Conservation (phyloP, 2,329 filamentous ascomycete species). For the Colletotrichum neosansevieriae region DNA sequence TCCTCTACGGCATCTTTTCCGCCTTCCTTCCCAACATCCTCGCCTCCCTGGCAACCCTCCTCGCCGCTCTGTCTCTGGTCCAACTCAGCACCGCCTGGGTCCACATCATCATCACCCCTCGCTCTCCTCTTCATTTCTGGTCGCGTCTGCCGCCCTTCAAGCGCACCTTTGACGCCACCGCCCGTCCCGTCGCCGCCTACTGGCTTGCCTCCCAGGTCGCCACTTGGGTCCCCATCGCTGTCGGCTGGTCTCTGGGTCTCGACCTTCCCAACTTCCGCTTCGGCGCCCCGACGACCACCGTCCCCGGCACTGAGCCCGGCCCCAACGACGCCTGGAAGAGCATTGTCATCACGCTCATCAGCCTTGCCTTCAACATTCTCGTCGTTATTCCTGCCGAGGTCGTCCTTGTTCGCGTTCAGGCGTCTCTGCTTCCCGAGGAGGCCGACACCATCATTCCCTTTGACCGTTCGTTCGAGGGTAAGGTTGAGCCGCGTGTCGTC, state of each 20-base stretch:
- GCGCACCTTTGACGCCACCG: slow-evolving; percentile 75
- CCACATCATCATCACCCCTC: slow-evolving; percentile 83
- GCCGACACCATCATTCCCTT: slow-evolving; percentile 90
- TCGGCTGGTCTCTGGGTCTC: slow-evolving; percentile 55
- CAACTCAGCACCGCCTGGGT: slow-evolving; percentile 84
- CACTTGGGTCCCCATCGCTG: slow-evolving; percentile 57
- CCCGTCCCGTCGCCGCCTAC: slow-evolving; percentile 73
- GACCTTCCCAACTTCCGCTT: slow-evolving; percentile 52
- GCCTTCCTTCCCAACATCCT: slow-evolving; percentile 59
- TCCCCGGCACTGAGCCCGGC: slow-evolving; percentile 53
- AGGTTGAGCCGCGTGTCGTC: slow-evolving; percentile 79
- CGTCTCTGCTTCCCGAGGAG: slow-evolving; percentile 84
- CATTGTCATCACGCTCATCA: slow-evolving; percentile 57
- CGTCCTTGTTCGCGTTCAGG: slow-evolving; percentile 84
- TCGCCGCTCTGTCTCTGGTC: slow-evolving; percentile 71
- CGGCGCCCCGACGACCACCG: slow-evolving; percentile 49
- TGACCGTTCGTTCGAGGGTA: slow-evolving; percentile 86
- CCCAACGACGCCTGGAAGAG: slow-evolving; percentile 59
- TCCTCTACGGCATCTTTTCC: slow-evolving; percentile 60
- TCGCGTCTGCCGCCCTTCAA: slow-evolving; percentile 76
- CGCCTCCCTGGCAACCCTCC: slow-evolving; percentile 62
- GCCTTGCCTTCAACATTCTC: slow-evolving; percentile 67
- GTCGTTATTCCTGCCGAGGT: slow-evolving; percentile 82
- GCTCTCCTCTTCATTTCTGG: slow-evolving; percentile 73
- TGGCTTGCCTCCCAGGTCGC: slow-evolving; percentile 68